Evolutionary conservation across 2,329 filamentous ascomycete species (phyloP), one percentile per base, ranked within the genome.

Genomic region (Zasmidium citrigriseum): DNA sequence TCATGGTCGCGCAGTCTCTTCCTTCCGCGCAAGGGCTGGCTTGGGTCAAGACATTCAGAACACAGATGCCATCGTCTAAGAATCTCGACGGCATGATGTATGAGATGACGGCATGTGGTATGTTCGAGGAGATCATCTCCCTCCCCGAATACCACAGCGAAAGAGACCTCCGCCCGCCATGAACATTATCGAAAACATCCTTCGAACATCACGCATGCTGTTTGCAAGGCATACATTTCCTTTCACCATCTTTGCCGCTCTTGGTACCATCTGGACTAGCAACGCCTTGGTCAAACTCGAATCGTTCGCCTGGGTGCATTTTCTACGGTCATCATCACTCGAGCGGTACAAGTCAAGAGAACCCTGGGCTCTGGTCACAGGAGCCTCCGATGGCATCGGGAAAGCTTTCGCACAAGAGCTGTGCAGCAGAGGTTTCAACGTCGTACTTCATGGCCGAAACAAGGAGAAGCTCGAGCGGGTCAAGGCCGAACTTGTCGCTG

Each of bases 361-460:
- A 5, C 20, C 52, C 7, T 59, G 59, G 59, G 59, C 59, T 4
- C 38, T 62, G 5, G 47, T 83, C 11, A 85, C 82, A 0, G 82
- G 82, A 22, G 76, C 80, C 14, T 79, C 76, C 2, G 81, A 82
- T 48, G 83, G 82, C 7, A 82, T 84, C 24, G 83, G 83, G 10
- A 70, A 72, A 25, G 77, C 72, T 0, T 77, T 84, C 55, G 75
- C 77, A 2, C 67, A 77, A 50, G 78, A 82, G 64, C 78, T 86
- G 29, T 78, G 78, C 10, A 57, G 64, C 0, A 72, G 70, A 16
- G 81, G 81, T 44, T 84, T 84, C 75, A 80, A 83, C 63, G 73
- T 86, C 22, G 73, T 84, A 14, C 68, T 85, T 20, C 82, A 85
- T 63, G 82, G 83, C 18, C 77, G 81, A 20, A 82, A 81, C 57